A percentile compares a stretch with the other conserved stretches of the same genome.
Conservation (phyloP, 768 basidiomycete genomes). For the Myochromella boudieri region DNA sequence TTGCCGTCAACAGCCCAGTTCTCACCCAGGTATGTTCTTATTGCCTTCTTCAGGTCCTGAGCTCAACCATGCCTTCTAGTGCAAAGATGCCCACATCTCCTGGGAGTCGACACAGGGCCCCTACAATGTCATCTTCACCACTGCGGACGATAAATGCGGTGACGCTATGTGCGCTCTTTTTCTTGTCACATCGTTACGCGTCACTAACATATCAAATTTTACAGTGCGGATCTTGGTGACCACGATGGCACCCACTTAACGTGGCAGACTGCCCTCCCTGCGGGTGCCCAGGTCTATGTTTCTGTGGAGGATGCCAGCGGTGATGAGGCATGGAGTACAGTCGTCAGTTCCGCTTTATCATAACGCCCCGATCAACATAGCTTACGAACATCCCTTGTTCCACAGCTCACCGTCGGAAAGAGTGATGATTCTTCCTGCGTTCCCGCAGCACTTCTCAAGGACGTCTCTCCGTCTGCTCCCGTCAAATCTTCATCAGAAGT, state of each 20-base stretch:
- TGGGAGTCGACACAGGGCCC: conserved; percentile 51
- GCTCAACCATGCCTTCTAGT: conserved; percentile 38
- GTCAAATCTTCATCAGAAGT: conserved; percentile 18
- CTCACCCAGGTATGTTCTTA: conserved; percentile 53
- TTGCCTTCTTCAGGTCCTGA: conserved; percentile 2
- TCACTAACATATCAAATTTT: conserved; percentile 2
- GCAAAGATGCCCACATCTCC: conserved; percentile 44
- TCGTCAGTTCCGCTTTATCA: conserved; percentile 38
- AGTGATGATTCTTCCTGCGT: conserved; percentile 41
- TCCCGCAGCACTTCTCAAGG: conserved; percentile 14
- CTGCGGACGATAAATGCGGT: conserved; percentile 56
- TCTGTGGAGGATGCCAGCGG: conserved; percentile 52
- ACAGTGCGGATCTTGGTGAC: conserved; percentile 62
- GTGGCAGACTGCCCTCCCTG: conserved; percentile 47
- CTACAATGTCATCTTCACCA: conserved; percentile 60
- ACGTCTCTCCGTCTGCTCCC: conserved; percentile 15
- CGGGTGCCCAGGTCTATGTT: conserved; percentile 48
- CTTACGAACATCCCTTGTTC: conserved; percentile 5
- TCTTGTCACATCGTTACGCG: neutral
- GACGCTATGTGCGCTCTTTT: conserved; percentile 51
- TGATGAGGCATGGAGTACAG: conserved; percentile 67
- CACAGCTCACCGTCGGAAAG: conserved; percentile 39
- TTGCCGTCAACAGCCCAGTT: conserved; percentile 51
- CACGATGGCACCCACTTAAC: conserved; percentile 39
- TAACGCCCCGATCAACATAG: conserved; percentile 9